Conservation (phyloP, 352 stramenopile genomes). For the Thalassiosira mediterranea region DNA sequence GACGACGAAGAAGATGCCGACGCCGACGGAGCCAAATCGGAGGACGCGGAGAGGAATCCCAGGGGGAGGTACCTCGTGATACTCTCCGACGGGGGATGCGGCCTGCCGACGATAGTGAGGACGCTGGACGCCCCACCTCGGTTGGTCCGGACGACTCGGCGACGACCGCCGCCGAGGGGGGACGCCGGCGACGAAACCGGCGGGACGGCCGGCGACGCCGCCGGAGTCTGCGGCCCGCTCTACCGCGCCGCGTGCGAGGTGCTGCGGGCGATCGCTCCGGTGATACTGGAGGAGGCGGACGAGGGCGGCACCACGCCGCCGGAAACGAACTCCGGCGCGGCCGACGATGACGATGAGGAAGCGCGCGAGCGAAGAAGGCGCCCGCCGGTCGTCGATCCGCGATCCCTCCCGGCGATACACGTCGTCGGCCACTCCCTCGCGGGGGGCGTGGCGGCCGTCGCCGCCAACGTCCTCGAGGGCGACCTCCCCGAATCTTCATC, state of each 20-base stretch:
- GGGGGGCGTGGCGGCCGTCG: conserved; percentile 64
- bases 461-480: conserved; percentile 74
- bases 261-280: conserved; percentile 51
- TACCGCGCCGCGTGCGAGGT: conserved; percentile 62
- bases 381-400: no score
- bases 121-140: conserved; percentile 43
- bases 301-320: neutral
- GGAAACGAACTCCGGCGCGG: neutral
- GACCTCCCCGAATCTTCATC: conserved; percentile 55
- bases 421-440: conserved; percentile 78
- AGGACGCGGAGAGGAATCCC: conserved; percentile 5
- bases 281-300: conserved; percentile 9
- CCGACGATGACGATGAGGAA: neutral
- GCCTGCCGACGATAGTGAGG: conserved; percentile 43
- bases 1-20: conserved; percentile 26
- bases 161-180: no score
- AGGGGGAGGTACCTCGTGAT: conserved; percentile 65
- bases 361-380: no score
- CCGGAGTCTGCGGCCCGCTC: conserved; percentile 57
- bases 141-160: conserved; percentile 23
- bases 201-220: conserved; percentile 32
- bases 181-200: no score
- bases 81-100: conserved; percentile 41
- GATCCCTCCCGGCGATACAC: conserved; percentile 60
- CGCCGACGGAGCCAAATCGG: conserved; percentile 3